Percentiles rank a stretch among this genome's conserved stretches.
Conservation (phyloP, 2,329 filamentous ascomycete genomes). For the Penicillium corylophilum region DNA sequence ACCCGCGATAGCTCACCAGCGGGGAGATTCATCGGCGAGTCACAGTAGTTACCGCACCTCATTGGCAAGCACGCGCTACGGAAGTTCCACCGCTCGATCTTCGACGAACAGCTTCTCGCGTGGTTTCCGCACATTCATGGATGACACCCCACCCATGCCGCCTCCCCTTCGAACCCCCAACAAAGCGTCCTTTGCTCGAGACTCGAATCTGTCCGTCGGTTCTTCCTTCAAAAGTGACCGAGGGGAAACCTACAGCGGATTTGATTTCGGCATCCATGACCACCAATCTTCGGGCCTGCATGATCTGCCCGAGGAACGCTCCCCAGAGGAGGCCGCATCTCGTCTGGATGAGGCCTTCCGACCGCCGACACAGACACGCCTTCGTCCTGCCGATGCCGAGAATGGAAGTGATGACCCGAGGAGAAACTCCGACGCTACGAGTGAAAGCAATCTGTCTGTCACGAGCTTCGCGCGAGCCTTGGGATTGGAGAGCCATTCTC, state of each 20-base stretch:
- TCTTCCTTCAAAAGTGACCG: constrained; percentile 22
- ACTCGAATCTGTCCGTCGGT: constrained; percentile 26
- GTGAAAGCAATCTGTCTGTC: constrained; percentile 34
- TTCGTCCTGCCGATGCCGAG: constrained; percentile 24
- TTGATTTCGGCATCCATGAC: constrained; percentile 30
- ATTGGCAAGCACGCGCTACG: constrained; percentile 40
- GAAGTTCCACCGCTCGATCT: constrained; percentile 36
- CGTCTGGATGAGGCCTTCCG: constrained; percentile 23
- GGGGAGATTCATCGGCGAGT: constrained; percentile 32
- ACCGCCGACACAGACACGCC: constrained; percentile 13
- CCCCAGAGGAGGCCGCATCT: constrained; percentile 12
- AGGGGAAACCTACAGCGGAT: constrained; percentile 27
- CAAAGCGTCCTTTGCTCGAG: constrained; percentile 20
- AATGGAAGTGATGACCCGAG: constrained; percentile 11
- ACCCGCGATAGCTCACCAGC: constrained; percentile 10
- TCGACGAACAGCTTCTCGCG: constrained; percentile 34
- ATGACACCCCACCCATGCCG: constrained; percentile 36
- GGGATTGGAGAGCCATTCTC: constrained; percentile 60
- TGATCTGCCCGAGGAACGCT: constrained; percentile 21
- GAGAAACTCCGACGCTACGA: constrained; percentile 31
- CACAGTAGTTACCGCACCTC: constrained; percentile 44
- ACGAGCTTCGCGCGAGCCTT: constrained; percentile 42
- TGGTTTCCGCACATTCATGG: constrained; percentile 29
- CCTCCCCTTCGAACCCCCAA: constrained; percentile 24
- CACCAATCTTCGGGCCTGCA: constrained; percentile 17